These are phyloP conservation scores for Hericium erinaceus DNA, from an alignment of 768 basidiomycete genomes.

Conservation along the genomic window DNA sequence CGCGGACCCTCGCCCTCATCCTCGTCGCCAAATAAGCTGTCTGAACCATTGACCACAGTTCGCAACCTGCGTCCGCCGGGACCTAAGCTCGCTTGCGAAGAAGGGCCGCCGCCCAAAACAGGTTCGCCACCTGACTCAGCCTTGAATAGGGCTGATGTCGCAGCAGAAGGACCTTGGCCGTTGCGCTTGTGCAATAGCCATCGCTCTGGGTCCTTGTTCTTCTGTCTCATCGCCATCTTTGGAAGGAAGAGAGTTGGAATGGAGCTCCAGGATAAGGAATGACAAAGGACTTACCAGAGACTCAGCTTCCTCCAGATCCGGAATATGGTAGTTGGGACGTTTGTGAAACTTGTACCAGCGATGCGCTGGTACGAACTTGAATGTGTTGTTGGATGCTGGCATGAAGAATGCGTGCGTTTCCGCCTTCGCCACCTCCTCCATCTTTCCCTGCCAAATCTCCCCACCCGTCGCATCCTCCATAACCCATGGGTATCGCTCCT, in stretches of 20 bases:
- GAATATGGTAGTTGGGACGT: constrained; percentile 65
- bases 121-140: constrained; percentile 30
- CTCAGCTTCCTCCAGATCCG: constrained; percentile 59
- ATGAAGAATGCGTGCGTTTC: constrained; percentile 78
- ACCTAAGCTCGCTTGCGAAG: constrained; percentile 46
- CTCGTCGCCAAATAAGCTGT: constrained; percentile 40
- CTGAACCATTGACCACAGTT: constrained; percentile 58
- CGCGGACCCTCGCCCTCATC: constrained; percentile 47
- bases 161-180: constrained; percentile 49
- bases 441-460: constrained; percentile 73
- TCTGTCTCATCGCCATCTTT: constrained; percentile 45
- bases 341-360: constrained; percentile 93
- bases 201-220: constrained; percentile 67
- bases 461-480: constrained; percentile 68
- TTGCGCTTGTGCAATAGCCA: constrained; percentile 58
- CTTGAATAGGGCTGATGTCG: constrained; percentile 63
- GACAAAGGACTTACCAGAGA: constrained; percentile 39
- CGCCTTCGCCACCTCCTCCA: constrained; percentile 68
- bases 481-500: constrained; percentile 89
- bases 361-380: constrained; percentile 82
- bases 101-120: constrained; percentile 25
- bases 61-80: constrained; percentile 61
- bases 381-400: constrained; percentile 71
- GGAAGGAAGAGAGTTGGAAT: constrained; percentile 16
- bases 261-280: constrained; percentile 16